These are phyloP conservation scores for Daldinia childiae DNA, from an alignment of 495 filamentous ascomycete species.

Conservation along the genomic window DNA sequence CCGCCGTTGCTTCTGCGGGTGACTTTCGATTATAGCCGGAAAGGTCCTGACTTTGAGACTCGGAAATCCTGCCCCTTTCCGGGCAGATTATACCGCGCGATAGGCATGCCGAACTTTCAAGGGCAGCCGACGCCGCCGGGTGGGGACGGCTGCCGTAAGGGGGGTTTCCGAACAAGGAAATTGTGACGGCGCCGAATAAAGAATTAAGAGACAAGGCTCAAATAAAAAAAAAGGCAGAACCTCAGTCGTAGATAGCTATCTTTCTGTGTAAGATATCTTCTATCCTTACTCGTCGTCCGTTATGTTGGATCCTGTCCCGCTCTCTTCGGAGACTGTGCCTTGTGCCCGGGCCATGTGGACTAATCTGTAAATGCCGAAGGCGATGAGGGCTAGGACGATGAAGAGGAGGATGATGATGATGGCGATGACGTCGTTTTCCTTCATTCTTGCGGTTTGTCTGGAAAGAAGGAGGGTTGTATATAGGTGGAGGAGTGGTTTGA, in stretches of 20 bases:
- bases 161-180: neutral
- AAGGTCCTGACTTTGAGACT: neutral
- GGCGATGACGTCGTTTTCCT: conserved; percentile 81
- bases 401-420: conserved; percentile 86
- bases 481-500: too few relatives aligned
- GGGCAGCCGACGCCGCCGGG: neutral
- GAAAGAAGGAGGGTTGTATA: conserved; percentile 8
- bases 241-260: neutral
- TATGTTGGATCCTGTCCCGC: conserved; percentile 14
- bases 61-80: neutral
- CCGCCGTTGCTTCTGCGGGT: neutral
- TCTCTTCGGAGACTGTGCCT: conserved; percentile 43
- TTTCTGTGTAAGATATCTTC: neutral
- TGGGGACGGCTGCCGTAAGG: neutral
- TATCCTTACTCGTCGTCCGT: conserved; percentile 21
- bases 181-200: neutral
- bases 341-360: conserved; percentile 59
- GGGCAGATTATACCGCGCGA: neutral
- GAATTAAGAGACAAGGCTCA: neutral
- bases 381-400: conserved; percentile 73
- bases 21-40: neutral
- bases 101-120: neutral
- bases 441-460: conserved; percentile 48
- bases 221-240: neutral
- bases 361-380: conserved; percentile 72